Evolutionary conservation across 1,284 basidiomycete species (phyloP), one percentile per base, ranked within the genome.

Genomic region (Ceratobasidium sp.): DNA sequence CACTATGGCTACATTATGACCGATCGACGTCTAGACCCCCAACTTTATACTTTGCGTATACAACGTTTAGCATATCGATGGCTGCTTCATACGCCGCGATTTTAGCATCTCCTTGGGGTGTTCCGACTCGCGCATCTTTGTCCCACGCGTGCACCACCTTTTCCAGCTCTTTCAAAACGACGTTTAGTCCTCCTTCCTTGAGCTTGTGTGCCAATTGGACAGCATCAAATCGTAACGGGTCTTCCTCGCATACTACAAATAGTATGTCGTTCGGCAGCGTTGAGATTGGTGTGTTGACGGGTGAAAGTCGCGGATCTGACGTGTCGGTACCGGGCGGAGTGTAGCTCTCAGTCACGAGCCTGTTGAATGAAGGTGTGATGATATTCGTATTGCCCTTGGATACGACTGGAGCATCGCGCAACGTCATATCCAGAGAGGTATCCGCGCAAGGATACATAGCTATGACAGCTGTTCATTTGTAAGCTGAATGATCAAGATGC

Each of bases 61-160:
- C 45, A 7, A 49, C 8, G 45, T 62, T 62, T n/a, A 62, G 25
- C 7, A 62, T n/a, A 12, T 62, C 45, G 3, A 50, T 45, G 3
- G 58, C 58, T 10, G 58, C 58, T 29, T 32, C 31, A 38, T 49
- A 62, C 4, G 43, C 32, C 15, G 32, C 45, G 20, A 45, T 42
- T 25, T 49, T 62, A n/a, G 58, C 58, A 22, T 35, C n/a, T 1
- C 45, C 58, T 6, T 20, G 32, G 34, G 29, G n/a, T 0, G 58
- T 62, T 8, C 45, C 45, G 8, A 29, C 47, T 31, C 50, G 13
- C 15, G 58, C 58, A 15, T 38, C 43, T 31, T 62, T 62, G 22
- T 62, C 58, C 58, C 58, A 62, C 10, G 3, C 43, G 32, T 62
- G 58, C 29, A 29, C 43, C 15, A 50, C 32, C n/a, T 45, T 45